phyloP scores from a whole-genome alignment of 2,329 filamentous ascomycete species.

The Xylariales sp. region DNA sequence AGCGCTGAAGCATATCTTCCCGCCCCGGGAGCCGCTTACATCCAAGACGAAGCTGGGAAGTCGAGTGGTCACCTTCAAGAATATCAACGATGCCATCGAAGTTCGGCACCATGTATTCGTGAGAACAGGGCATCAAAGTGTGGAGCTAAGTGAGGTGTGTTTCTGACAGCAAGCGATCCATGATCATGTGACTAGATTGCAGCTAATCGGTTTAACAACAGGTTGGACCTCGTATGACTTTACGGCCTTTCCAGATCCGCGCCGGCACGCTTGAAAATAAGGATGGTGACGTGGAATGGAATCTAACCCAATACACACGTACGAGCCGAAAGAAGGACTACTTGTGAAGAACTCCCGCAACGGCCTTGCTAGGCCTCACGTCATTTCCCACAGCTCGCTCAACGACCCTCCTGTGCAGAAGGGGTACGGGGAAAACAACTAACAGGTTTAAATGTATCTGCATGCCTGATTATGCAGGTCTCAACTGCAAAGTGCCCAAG shows the following conservation, averaged over 20 bases:
- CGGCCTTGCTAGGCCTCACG: not conserved
- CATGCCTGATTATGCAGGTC: too few species aligned
- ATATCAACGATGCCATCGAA: conserved; percentile 87
- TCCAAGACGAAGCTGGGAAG: conserved; percentile 74
- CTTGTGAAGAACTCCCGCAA: conserved; percentile 49
- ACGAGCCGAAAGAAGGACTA: conserved; percentile 96
- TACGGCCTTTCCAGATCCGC: conserved; percentile 90
- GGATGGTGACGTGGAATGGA: conserved; percentile 95
- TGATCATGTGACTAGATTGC: too few species aligned
- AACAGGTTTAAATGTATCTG: too few species aligned
- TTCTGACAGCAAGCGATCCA: too few species aligned
- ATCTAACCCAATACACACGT: conserved; percentile 89
- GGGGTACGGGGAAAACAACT: too few species aligned
- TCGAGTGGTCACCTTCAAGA: conserved; percentile 89
- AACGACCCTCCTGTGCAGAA: too few species aligned
- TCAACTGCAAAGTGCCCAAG: too few species aligned
- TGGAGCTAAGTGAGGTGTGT: conserved; percentile 84
- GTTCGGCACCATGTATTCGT: conserved; percentile 94
- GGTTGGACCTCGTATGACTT: conserved; percentile 96
- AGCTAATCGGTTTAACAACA: too few species aligned
- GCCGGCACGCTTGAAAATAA: conserved; percentile 90
- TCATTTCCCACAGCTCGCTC: not conserved
- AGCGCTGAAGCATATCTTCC: conserved; percentile 90
- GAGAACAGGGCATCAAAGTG: conserved; percentile 81
- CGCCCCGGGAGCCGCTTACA: conserved; percentile 74